Evolutionary conservation across 2,329 filamentous ascomycete species (phyloP).

Genomic region (Pestalotiopsis fici): DNA sequence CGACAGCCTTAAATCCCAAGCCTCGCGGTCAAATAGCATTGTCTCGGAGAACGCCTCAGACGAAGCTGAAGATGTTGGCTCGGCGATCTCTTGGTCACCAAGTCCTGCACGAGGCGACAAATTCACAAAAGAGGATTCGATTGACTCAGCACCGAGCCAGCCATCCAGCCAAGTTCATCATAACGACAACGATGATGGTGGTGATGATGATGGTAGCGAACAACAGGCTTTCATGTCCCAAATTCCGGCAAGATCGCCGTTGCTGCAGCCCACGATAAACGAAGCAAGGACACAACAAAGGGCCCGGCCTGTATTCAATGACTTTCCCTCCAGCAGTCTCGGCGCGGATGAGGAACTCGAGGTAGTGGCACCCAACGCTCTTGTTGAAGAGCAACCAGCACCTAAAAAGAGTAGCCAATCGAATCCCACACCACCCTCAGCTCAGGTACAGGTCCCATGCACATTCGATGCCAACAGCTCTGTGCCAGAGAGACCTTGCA

Average conservation of each 20-base stretch:
- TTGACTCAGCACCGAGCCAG: not conserved
- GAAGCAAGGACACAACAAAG: conserved; percentile 11
- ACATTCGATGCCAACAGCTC: conserved; percentile 21
- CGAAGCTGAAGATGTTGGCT: not conserved
- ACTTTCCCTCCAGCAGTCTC: conserved; percentile 26
- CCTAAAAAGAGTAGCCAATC: conserved; percentile 22
- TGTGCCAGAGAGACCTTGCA: not conserved
- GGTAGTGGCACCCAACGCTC: conserved; percentile 26
- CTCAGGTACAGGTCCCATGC: conserved; percentile 29
- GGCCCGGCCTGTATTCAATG: not conserved
- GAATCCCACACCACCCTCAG: conserved; percentile 32
- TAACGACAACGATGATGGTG: not conserved
- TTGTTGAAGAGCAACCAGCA: conserved; percentile 18
- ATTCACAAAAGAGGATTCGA: not conserved
- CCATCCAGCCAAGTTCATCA: not conserved
- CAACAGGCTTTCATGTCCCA: conserved; percentile 24
- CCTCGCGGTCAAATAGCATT: not conserved
- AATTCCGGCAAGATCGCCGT: conserved; percentile 20
- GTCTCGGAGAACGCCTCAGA: not conserved
- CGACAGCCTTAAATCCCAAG: not conserved
- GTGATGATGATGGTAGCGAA: not conserved
- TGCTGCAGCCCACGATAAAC: conserved; percentile 18
- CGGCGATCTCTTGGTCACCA: not conserved
- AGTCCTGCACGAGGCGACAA: not conserved
- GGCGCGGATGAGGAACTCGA: conserved; percentile 31